A percentile compares a stretch with the other conserved stretches of the same genome.
Evolutionary conservation across 352 stramenopile genomes (phyloP).

Genomic region (Phytophthora pini): DNA sequence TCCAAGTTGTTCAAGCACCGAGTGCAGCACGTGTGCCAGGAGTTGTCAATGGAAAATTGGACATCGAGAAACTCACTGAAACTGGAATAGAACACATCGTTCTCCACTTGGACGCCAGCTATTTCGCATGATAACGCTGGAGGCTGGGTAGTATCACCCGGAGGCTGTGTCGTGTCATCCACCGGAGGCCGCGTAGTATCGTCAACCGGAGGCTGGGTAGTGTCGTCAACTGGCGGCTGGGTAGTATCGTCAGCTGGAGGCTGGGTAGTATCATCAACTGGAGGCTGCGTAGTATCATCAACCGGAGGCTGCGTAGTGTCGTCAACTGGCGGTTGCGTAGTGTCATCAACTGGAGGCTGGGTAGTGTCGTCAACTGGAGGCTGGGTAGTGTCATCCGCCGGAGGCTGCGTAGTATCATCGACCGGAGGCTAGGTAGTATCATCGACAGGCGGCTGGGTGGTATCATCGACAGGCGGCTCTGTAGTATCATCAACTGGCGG

Average conservation of each 20-base stretch:
- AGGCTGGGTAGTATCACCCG: no score
- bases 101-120: no score
- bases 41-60: no score
- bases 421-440: background rate
- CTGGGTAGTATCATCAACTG: background rate
- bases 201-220: background rate
- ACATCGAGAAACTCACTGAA: no score
- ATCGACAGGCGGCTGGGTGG: rapidly evolving
- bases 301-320: background rate
- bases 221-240: background rate
- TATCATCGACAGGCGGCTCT: background rate
- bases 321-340: background rate
- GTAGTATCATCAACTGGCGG: background rate
- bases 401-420: background rate
- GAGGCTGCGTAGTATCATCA: background rate
- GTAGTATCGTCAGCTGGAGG: background rate
- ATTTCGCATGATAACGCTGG: no score
- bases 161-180: background rate
- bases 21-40: no score
- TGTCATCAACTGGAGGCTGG: background rate
- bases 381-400: no score
- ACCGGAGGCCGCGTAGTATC: background rate
- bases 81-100: no score
- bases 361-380: background rate
- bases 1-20: no score